These are phyloP conservation scores for Cyanodermella asteris DNA, from an alignment of 2,329 filamentous ascomycete species.

Conservation along the genomic window DNA sequence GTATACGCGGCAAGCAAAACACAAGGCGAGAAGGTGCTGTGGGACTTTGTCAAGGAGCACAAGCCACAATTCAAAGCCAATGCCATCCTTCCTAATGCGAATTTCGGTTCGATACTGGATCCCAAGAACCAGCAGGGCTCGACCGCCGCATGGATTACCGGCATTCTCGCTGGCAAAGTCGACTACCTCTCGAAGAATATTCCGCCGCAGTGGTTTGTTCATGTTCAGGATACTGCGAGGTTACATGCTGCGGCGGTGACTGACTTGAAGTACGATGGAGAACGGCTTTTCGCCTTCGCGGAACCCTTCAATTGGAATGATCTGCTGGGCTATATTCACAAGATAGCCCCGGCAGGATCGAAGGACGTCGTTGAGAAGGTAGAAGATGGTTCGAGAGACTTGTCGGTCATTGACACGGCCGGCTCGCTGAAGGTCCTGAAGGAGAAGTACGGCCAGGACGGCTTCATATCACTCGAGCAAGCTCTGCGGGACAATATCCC, in stretches of 20 bases:
- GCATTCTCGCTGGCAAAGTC: conserved; percentile 5
- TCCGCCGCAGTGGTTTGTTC: conserved; percentile 11
- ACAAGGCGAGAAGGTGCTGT: conserved; percentile 23
- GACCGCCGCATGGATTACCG: conserved; percentile 2
- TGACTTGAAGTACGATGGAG: conserved; percentile 20
- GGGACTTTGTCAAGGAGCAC: conserved; percentile 23
- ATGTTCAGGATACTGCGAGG: conserved; percentile 27
- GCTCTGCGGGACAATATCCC: conserved; percentile 4
- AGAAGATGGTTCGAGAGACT: conserved; percentile 8
- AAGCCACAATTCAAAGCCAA: conserved; percentile 24
- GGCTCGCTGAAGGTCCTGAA: conserved; percentile 13
- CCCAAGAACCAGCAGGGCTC: conserved; percentile 12
- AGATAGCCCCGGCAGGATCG: conserved; percentile 18
- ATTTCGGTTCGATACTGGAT: conserved; percentile 16
- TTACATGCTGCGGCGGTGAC: conserved; percentile 32
- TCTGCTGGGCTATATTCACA: conserved; percentile 16
- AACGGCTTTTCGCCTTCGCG: conserved; percentile 34
- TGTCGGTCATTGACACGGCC: conserved; percentile 9
- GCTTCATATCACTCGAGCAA: conserved; percentile 14
- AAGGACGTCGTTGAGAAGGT: conserved; percentile 14
- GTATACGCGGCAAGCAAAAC: conserved; percentile 27
- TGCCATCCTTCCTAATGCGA: conserved; percentile 15
- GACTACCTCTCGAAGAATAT: conserved; percentile 5
- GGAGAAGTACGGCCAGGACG: conserved; percentile 11
- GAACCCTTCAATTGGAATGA: conserved; percentile 25